Base-by-base conservation (phyloP, 2,329 filamentous ascomycete species). In the Alternaria atra region DNA sequence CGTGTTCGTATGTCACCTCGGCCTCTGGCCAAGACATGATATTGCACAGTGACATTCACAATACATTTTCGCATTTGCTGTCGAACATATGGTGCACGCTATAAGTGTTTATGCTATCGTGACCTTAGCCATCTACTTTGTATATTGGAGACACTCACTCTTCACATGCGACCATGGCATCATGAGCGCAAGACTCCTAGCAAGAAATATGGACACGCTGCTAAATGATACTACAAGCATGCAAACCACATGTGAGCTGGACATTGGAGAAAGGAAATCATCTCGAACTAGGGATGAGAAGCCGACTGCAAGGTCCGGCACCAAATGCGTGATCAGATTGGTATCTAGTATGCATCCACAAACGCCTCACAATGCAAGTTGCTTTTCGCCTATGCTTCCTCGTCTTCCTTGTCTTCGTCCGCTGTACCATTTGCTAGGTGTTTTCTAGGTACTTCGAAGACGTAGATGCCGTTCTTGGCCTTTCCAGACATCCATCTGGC, bases 391-490 rank as follows among this genome's bases (percentile, higher is more conserved):
- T 39, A 34, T 34, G 55, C 48, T 39, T 60, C 43, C 37, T 27
- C 29, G 15, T 23, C 56, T 2, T 52, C 61, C 12, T 61, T 58
- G 12, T 61, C 58, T 25, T 53, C 54, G 20, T 58, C 60, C 4
- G 56, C 63, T 13, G 46, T 64, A n/a, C 68, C 70, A 55, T 74
- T 70, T 15, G 52, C 50, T 5, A 71, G 40, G 17, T 57, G 60
- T 63, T 74, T 79, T 50, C 68, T 72, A 8, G 91, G 87, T 34
- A 97, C 87, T 76, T 97, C 93, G 74, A 97, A 96, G 9, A 97
- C 86, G 52, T 95, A 86, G n/a, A 91, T 91, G 6, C 92, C 92
- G 74, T 97, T 97, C 67, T 89, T 90, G 4, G 89, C 92, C 58
- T 73, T 75, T 5, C 85, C 78, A 58, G 85, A 85, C 79, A 90